Conservation (phyloP, 1,139 yeast species). For the Taphrina communis region DNA sequence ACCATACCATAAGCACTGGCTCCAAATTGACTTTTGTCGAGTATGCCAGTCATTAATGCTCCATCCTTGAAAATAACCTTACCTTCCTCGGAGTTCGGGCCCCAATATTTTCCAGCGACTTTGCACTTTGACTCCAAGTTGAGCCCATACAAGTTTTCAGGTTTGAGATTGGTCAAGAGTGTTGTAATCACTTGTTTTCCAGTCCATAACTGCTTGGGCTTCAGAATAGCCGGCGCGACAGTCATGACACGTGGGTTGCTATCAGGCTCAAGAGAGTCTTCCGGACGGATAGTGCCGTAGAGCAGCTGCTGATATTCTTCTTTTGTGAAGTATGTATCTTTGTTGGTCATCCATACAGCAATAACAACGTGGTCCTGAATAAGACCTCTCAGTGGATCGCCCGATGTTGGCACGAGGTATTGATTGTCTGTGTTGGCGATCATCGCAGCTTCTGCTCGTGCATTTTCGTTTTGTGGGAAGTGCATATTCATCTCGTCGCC, state of each 20-base stretch:
- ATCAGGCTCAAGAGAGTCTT: conserved; percentile 62
- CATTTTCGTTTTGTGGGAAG: conserved; percentile 98
- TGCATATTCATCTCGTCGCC: conserved; percentile 99
- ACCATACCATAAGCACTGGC: conserved; percentile 97
- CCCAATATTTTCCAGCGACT: conserved; percentile 95
- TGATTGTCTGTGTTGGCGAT: conserved; percentile 97
- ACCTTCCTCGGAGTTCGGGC: conserved; percentile 79
- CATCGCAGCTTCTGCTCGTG: conserved; percentile 93
- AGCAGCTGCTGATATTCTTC: conserved; percentile 92
- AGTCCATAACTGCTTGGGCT: conserved; percentile 95
- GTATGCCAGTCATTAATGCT: conserved; percentile 84
- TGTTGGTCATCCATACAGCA: conserved; percentile 96
- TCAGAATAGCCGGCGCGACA: conserved; percentile 84
- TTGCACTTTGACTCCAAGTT: conserved; percentile 83
- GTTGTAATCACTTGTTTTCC: conserved; percentile 97
- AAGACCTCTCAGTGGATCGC: conserved; percentile 96
- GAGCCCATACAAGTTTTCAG: conserved; percentile 77
- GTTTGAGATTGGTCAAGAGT: conserved; percentile 55
- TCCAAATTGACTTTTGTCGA: conserved; percentile 98
- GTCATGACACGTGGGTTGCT: conserved; percentile 62
- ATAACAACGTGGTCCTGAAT: conserved; percentile 99
- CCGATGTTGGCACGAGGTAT: conserved; percentile 96
- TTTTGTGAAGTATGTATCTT: conserved; percentile 87
- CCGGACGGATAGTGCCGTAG: conserved; percentile 94
- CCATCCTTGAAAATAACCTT: conserved; percentile 86